Evolutionary conservation across 495 filamentous ascomycete species (phyloP).

Genomic region (Lineolata rhizophorae): DNA sequence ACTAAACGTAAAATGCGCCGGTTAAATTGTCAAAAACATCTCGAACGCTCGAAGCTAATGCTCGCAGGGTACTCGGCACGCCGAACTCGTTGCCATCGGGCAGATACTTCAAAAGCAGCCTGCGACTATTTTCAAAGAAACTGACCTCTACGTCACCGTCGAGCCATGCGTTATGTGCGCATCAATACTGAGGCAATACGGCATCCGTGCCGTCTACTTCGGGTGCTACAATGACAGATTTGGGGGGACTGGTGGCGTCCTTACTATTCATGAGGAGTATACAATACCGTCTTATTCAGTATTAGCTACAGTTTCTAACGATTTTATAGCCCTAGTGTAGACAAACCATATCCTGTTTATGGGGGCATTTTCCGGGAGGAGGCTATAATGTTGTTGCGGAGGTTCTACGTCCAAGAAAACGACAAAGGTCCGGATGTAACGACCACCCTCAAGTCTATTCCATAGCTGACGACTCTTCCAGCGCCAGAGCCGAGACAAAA

Average conservation of each 20-base stretch:
- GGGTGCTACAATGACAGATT: slow-evolving; percentile 94
- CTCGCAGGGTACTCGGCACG: slow-evolving; percentile 70
- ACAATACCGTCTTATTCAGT: slow-evolving; percentile 5
- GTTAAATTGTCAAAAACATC: neutral
- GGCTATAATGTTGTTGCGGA: slow-evolving; percentile 70
- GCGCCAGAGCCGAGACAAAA: slow-evolving; percentile 40
- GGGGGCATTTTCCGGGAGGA: slow-evolving; percentile 73
- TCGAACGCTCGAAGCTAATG: neutral
- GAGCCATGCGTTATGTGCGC: slow-evolving; percentile 98
- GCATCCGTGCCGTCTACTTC: slow-evolving; percentile 68
- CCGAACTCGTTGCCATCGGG: slow-evolving; percentile 73
- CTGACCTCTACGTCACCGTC: slow-evolving; percentile 83
- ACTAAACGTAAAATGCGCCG: slow-evolving; percentile 33
- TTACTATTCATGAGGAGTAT: slow-evolving; percentile 62
- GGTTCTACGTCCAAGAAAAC: slow-evolving; percentile 96
- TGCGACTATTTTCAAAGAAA: slow-evolving; percentile 38
- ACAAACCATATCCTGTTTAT: slow-evolving; percentile 49
- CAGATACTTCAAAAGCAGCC: slow-evolving; percentile 33
- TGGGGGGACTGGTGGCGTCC: slow-evolving; percentile 81
- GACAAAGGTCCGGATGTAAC: slow-evolving; percentile 36
- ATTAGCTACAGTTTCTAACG: neutral
- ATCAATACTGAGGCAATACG: slow-evolving; percentile 65
- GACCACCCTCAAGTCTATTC: neutral
- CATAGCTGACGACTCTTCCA: slow-evolving; percentile 9
- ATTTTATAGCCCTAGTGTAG: slow-evolving; percentile 28